Evolutionary conservation across 139 green algal genomes (phyloP), one percentile per base, ranked within the genome.

Genomic region (Tetratostichococcus sp.): DNA sequence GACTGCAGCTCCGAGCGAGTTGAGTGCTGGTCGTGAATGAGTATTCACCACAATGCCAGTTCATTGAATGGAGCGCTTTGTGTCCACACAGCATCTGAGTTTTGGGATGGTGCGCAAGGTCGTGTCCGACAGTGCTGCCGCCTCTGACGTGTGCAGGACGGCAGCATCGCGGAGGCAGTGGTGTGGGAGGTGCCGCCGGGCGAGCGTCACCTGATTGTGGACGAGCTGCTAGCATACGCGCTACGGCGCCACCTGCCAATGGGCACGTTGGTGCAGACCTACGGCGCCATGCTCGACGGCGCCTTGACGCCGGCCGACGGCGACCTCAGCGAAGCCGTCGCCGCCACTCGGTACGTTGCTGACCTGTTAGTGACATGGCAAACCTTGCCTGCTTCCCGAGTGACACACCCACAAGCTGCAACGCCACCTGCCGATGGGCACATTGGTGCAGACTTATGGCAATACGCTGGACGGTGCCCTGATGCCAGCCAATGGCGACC

Each of bases 161-260:
- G 90, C 58, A 85, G 82, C 59, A 95, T 96, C 71, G 78, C 58
- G 14, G 90, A 96, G 84, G 81, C 91, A 21, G 86, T 94, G 31
- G 82, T 91, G 4, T 96, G 91, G 91, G 84, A 91, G 69, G 67
- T 21, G 1, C 65, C 42, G 5, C 72, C 82, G 1, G 78, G 74
- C 8, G 62, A 81, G 30, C 83, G 88, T 0, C 86, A 93, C 80
- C 32, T 69, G 43, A 87, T 92, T 8, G 75, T 83, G 0, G 86
- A 92, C 80, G 58, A 72, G 39, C 79, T 89, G 23, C 65, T 93
- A 28, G 11, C 57, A 25, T 74, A 90, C 74, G 65, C 76, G 14
- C 71, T 90, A 26, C 30, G 25, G 22, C 78, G 80, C 0, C 88
- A 94, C 79, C 71, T 91, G 67, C 82, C 84, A 8, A 23, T 42